Evolutionary conservation across 2,329 filamentous ascomycete genomes (phyloP), one percentile per base, ranked within the genome.

Genomic region (Pleochaeta shiraiana): DNA sequence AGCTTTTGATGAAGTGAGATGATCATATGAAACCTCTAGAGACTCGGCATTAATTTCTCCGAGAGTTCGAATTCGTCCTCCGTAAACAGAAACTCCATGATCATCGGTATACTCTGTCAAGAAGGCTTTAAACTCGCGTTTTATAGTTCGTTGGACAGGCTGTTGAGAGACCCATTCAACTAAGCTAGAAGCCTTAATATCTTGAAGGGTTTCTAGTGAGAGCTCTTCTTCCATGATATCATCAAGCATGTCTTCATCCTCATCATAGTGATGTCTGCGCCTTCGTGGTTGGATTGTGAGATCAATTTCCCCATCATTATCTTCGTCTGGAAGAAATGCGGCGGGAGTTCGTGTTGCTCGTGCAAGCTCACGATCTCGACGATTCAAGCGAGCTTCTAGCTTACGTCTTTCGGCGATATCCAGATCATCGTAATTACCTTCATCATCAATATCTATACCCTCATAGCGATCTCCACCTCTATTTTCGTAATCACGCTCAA

Each of bases 1-100:
- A 30, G 93, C 93, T 75, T 96, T 97, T 66, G 88, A 88, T 53
- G 88, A 85, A 7, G 89, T 86, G 21, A 98, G 79, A 74, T 98
- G 91, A 68, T 92, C 88, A 74, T 95, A 98, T 1, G 91, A 96
- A 57, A 98, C 90, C 74, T 98, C 93, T 3, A 98, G 82, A 45
- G 92, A 90, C 76, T 97, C 95, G 60, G 91, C 90, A 74, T 98
- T 98, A 73, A 96, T 81, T 75, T 97, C 92, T 78, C 93, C 95
- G n/a, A 98, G 83, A 0, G 89, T 96, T 69, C 90, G 84, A 69
- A 98, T 95, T 65, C 91, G 87, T 70, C 90, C 91, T 64, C 93
- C 93, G 74, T 98, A 98, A 63, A 98, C 90, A 0, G 93, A 98
- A 4, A 84, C 86, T 64, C 90, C 91, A 68, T 86, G 84, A 64